Evolutionary conservation across 2,329 filamentous ascomycete species (phyloP).

Genomic region (Xylaria sp.): DNA sequence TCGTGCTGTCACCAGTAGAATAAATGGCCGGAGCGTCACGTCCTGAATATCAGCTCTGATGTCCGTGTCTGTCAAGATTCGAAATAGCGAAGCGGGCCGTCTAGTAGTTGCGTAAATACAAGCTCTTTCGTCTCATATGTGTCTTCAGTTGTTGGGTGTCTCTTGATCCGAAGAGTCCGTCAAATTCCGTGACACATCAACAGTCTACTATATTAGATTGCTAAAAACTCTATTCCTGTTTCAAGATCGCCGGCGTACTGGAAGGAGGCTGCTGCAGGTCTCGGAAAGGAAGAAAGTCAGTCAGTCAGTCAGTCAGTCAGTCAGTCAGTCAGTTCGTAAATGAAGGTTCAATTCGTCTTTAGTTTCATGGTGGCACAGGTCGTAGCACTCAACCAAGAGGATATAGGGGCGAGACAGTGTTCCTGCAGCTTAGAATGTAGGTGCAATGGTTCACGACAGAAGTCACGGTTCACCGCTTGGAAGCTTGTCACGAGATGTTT

Average conservation of each 20-base stretch:
- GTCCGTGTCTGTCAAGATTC: neutral
- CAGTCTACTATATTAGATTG: conserved; percentile 7
- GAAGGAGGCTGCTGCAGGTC: neutral
- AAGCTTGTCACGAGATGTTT: neutral
- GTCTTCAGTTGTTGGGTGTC: neutral
- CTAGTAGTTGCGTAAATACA: neutral
- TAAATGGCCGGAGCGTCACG: neutral
- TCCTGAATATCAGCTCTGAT: neutral
- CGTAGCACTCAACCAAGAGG: neutral
- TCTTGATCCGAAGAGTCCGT: neutral
- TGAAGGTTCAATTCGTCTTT: neutral
- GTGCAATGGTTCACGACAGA: conserved; percentile 5
- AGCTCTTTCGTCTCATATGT: neutral
- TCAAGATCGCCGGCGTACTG: neutral
- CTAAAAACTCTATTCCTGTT: neutral
- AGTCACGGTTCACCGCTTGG: neutral
- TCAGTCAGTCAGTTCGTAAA: neutral
- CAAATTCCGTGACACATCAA: neutral
- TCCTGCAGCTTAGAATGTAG: neutral
- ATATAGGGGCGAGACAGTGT: neutral
- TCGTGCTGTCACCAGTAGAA: neutral
- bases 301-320: neutral
- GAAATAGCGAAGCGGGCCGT: neutral
- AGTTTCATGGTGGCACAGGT: neutral
- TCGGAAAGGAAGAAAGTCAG: conserved; percentile 6